Conservation (phyloP, 164 flowering plant genomes). For the Taxillus chinensis region DNA sequence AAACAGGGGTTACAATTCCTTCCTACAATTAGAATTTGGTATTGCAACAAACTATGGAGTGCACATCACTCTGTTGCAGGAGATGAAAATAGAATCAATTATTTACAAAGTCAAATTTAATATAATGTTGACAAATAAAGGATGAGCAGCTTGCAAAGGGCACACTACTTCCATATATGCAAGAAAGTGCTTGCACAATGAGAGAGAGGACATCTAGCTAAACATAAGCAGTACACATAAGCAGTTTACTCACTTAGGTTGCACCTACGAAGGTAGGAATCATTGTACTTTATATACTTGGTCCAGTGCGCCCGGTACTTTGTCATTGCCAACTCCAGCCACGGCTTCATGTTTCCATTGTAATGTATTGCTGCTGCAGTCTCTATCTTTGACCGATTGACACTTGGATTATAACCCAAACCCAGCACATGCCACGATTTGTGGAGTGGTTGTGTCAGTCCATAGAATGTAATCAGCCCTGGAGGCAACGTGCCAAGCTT, state of each 20-base stretch:
- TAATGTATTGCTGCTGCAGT: slow-evolving; percentile 89
- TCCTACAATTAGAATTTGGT: too few species aligned
- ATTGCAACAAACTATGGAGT: too few species aligned
- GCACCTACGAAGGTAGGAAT: slow-evolving; percentile 73
- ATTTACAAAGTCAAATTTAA: too few species aligned
- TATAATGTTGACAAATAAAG: neutral
- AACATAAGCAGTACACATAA: too few species aligned
- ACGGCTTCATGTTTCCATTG: slow-evolving; percentile 99
- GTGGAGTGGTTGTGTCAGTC: slow-evolving; percentile 75
- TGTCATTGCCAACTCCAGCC: slow-evolving; percentile 97
- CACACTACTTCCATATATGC: neutral
- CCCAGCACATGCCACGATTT: slow-evolving; percentile 99
- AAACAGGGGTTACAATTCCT: too few species aligned
- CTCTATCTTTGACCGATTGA: slow-evolving; percentile 69
- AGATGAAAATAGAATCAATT: too few species aligned
- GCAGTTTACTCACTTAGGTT: slow-evolving; percentile 43
- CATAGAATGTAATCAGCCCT: slow-evolving; percentile 88
- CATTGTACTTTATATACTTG: slow-evolving; percentile 78
- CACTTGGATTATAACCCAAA: slow-evolving; percentile 88
- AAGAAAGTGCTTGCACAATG: too few species aligned
- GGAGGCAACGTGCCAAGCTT: slow-evolving; percentile 99
- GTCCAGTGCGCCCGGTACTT: slow-evolving; percentile 89
- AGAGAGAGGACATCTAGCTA: too few species aligned
- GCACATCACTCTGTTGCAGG: too few species aligned
- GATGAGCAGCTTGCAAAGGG: neutral